Evolutionary conservation across 2,329 filamentous ascomycete genomes (phyloP), one percentile per base, ranked within the genome.

Genomic region (Cladosporium sp.): DNA sequence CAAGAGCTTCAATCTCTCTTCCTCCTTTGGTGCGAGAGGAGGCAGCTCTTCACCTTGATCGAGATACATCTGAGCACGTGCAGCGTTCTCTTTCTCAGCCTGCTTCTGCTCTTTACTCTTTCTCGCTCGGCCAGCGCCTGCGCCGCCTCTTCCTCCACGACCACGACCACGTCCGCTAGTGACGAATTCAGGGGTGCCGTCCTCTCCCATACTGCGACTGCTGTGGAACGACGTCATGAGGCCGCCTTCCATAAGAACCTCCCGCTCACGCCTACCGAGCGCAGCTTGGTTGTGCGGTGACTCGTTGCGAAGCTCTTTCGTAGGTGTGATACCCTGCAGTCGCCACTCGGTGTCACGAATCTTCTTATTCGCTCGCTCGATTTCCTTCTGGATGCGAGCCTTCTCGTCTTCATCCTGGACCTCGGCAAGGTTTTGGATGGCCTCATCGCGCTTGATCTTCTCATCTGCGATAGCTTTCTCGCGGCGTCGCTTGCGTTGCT

Each of bases 401-500:
- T 87, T 87, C 73, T 96, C 92, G 25, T 87, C 83, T 62, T 94
- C 90, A 69, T 97, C 91, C 64, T 89, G 84, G 2, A 90, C 89
- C 55, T 87, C 84, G 60, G 88, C 84, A 9, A 92, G 90, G 64
- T 88, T 88, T 63, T 88, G 86, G 45, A 96, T 80, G 3, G 91
- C 90, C 65, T 88, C 84, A 3, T 88, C 85, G 63, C 94, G 89
- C 76, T 95, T 94, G 71, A 92, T 88, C 71, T 81, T 80, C 67
- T 97, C 93, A 67, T 95, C 89, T 6, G 92, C 93, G 60, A 95
- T 88, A 3, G 92, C 92, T 81, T 97, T 97, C 73, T 97, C 93
- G 17, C 94, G 88, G 43, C 94, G 88, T 61, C 94, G 86, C 78
- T 97, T 99, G 63, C 94, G 89, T 73, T 99, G 94, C 91, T 99